Conservation (phyloP, 2,329 filamentous ascomycete genomes). For the Fusarium torreyae region DNA sequence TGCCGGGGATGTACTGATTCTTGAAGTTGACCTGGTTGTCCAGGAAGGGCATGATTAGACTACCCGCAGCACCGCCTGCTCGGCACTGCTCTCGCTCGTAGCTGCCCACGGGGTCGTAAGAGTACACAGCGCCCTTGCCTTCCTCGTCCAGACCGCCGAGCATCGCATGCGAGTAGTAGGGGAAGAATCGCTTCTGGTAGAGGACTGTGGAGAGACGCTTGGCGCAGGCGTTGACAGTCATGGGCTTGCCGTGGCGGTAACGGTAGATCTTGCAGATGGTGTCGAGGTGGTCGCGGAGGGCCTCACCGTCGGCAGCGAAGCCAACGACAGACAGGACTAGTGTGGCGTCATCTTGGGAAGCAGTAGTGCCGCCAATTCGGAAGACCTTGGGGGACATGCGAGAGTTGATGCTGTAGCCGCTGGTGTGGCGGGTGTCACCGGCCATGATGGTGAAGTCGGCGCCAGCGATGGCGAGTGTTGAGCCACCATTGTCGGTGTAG, state of each 20-base stretch:
- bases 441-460: slow-evolving; percentile 96
- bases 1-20: slow-evolving; percentile 95
- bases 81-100: slow-evolving; percentile 98
- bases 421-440: slow-evolving; percentile 95
- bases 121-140: slow-evolving; percentile 93
- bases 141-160: slow-evolving; percentile 95
- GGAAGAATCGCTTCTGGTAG: slow-evolving; percentile 98
- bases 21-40: slow-evolving; percentile 99
- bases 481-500: slow-evolving; percentile 98
- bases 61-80: slow-evolving; percentile 91
- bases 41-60: slow-evolving; percentile 98
- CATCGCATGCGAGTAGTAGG: slow-evolving; percentile 97
- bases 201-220: slow-evolving; percentile 95
- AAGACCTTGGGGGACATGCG: slow-evolving; percentile 96
- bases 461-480: slow-evolving; percentile 94
- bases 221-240: slow-evolving; percentile 94
- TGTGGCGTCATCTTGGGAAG: slow-evolving; percentile 85
- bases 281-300: slow-evolving; percentile 93
- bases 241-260: slow-evolving; percentile 97
- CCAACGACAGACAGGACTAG: slow-evolving; percentile 95
- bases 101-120: slow-evolving; percentile 96
- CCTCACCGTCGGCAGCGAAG: slow-evolving; percentile 94
- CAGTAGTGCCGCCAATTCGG: slow-evolving; percentile 92
- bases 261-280: slow-evolving; percentile 98
- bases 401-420: slow-evolving; percentile 99